Evolutionary conservation across 352 stramenopile species (phyloP).

Genomic region (Pythium rhizo-oryzae): DNA sequence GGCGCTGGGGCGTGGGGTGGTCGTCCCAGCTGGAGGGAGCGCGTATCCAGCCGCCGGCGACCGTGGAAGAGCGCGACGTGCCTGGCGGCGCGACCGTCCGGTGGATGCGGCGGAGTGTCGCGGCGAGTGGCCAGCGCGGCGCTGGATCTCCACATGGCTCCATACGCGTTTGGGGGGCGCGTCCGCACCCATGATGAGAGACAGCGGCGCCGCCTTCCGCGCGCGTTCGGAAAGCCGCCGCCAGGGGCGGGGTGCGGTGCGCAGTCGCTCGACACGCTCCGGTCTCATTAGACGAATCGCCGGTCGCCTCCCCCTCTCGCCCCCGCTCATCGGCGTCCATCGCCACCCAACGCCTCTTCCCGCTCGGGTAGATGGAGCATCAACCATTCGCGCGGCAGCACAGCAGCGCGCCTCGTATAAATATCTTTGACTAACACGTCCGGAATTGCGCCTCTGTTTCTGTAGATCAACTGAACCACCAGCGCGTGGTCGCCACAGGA

Average conservation of each 20-base stretch:
- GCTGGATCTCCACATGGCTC: conserved; percentile 25
- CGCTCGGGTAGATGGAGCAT: neutral
- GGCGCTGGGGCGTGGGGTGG: neutral
- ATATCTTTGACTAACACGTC: neutral
- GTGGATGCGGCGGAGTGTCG: conserved; percentile 3
- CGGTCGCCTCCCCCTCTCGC: neutral
- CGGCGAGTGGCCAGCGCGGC: conserved; percentile 14
- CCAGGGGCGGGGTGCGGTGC: neutral
- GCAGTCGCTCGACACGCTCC: neutral
- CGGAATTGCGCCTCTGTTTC: neutral
- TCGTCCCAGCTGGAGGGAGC: conserved; percentile 10
- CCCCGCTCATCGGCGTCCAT: no score
- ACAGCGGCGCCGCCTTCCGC: conserved; percentile 4
- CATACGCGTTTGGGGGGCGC: neutral
- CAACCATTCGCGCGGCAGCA: neutral
- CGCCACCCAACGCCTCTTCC: neutral
- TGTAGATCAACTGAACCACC: neutral
- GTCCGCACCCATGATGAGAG: neutral
- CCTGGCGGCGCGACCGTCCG: neutral
- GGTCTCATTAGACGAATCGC: neutral
- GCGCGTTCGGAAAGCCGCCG: conserved; percentile 6
- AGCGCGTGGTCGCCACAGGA: neutral
- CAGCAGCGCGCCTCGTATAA: neutral
- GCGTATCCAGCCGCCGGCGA: neutral
- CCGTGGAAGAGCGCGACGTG: neutral